Evolutionary conservation across 2,329 filamentous ascomycete genomes (phyloP).

Genomic region (Fusarium neocosmosporiellum): DNA sequence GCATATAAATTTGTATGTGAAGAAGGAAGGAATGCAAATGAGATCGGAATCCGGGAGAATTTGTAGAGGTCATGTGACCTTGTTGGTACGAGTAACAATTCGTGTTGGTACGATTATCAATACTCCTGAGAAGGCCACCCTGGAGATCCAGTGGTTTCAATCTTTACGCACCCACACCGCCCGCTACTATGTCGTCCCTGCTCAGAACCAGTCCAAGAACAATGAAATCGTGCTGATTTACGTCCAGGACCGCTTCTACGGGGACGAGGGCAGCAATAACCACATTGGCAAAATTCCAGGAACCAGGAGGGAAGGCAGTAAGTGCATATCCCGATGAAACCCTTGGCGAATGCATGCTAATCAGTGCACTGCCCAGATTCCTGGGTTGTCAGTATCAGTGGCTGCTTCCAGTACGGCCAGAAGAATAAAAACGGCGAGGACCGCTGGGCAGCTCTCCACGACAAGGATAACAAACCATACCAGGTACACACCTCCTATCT

Average conservation of each 20-base stretch:
- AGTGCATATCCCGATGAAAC: not conserved
- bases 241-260: slow-evolving; percentile 30
- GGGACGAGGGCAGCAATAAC: slow-evolving; percentile 5
- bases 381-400: slow-evolving; percentile 18
- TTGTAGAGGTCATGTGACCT: no score
- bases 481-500: slow-evolving; percentile 12
- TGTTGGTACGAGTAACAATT: no score
- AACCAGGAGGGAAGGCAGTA: slow-evolving; percentile 21
- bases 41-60: no score
- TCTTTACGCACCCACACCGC: slow-evolving; percentile 13
- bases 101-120: no score
- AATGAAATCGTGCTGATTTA: slow-evolving; percentile 22
- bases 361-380: not conserved
- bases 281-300: slow-evolving; percentile 23
- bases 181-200: slow-evolving; percentile 27
- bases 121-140: no score
- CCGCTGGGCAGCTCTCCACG: slow-evolving; percentile 29
- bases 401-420: slow-evolving; percentile 35
- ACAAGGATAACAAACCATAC: slow-evolving; percentile 30
- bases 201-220: slow-evolving; percentile 23
- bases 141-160: slow-evolving; percentile 29
- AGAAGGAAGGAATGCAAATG: no score
- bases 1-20: no score
- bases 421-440: slow-evolving; percentile 25
- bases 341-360: not conserved